Base-by-base conservation (phyloP, 2,329 filamentous ascomycete genomes). In the Alternaria gansuensis region DNA sequence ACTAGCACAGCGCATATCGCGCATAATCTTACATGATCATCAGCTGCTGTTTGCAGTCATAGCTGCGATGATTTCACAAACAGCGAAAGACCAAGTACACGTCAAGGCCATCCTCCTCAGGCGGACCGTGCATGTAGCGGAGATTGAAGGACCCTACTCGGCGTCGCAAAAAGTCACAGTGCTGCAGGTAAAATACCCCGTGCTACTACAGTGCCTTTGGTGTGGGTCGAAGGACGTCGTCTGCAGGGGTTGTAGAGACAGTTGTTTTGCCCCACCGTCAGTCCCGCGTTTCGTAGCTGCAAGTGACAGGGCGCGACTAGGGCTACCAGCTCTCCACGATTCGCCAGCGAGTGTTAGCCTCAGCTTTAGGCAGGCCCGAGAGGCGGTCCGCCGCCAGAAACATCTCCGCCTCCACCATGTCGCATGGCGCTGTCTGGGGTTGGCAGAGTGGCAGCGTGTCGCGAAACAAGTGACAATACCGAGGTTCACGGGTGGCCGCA, bases 331-430 rank as follows among this genome's bases (percentile, higher is more conserved):
- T 37, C 51, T 37, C 51, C 51, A 46, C 45, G 37, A 56, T 51
- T 44, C 53, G 45, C 53, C 45, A 43, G 45, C 39, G 0, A 14
- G 13, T 51, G 23, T n/a, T 24, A 48, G 54, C 44, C 29, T 44
- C 44, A 50, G 37, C 31, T 13, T 23, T 43, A 34, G 56, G 45
- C 43, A 21, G 51, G 51, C 51, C 56, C 44, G 26, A 59, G 29
- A 54, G 11, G 51, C 44, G 56, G 56, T 58, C 56, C 43, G 51
- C 51, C 26, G 36, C 46, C 45, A 56, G 31, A n/a, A 48, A 53
- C 50, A 55, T 48, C 51, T 59, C 46, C 52, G 55, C 59, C 52
- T 54, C 40, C 39, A 54, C 31, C 44, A 53, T 48, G 56, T 56
- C 29, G 43, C 53, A 45, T 24, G 2, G 46, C 26, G 24, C 33